phyloP scores from a whole-genome alignment of 2,329 filamentous ascomycete genomes.

The Myriosclerotinia curreyana region DNA sequence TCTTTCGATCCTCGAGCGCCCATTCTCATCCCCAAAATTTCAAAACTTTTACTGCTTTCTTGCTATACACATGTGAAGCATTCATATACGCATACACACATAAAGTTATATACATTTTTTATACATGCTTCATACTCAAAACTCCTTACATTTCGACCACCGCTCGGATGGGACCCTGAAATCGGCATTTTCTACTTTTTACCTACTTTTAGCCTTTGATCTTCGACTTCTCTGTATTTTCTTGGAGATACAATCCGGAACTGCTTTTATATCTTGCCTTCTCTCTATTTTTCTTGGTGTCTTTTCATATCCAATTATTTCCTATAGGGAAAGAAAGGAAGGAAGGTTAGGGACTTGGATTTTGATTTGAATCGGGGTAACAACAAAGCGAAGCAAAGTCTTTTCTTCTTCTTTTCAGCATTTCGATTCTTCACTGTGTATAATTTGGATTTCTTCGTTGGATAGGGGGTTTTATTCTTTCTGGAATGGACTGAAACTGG shows the following conservation, averaged over 20 bases:
- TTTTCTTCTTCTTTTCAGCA: neutral
- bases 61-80: slow-evolving; percentile 2
- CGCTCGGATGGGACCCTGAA: neutral
- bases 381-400: neutral
- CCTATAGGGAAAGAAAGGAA: neutral
- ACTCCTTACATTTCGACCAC: neutral
- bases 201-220: neutral
- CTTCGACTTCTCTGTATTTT: slow-evolving; percentile 10
- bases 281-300: neutral
- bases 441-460: neutral
- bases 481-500: neutral
- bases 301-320: slow-evolving; percentile 1
- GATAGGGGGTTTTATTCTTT: neutral
- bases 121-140: slow-evolving; percentile 10
- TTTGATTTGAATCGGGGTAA: neutral
- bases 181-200: neutral
- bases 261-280: slow-evolving; percentile 9
- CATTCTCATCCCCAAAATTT: neutral
- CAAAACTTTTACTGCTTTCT: neutral
- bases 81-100: neutral
- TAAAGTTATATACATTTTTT: slow-evolving; percentile 1
- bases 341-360: neutral
- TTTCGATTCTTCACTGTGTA: slow-evolving; percentile 11
- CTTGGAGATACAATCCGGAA: slow-evolving; percentile 15
- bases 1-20: neutral